These are phyloP conservation scores for Fraxinus baroniana DNA, from an alignment of 305 asterid species.

Conservation along the genomic window DNA sequence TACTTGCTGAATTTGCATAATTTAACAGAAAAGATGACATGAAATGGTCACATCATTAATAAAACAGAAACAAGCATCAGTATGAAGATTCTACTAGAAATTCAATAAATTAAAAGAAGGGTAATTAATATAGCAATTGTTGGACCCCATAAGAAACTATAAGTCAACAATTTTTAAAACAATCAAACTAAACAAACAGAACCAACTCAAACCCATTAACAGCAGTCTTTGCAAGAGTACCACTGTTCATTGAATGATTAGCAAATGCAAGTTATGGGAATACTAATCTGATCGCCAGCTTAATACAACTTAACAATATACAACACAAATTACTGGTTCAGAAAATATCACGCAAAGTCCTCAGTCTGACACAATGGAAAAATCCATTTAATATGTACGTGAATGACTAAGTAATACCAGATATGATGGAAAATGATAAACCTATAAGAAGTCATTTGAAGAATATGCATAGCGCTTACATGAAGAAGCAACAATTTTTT, in stretches of 20 bases:
- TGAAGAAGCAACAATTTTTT: neutral
- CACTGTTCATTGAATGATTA: neutral
- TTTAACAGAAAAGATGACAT: slow-evolving; percentile 1
- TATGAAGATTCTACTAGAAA: neutral
- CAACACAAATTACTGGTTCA: neutral
- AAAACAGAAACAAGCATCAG: neutral
- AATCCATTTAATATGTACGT: neutral
- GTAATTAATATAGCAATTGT: neutral
- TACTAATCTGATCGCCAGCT: neutral
- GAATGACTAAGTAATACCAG: neutral
- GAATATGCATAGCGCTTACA: neutral
- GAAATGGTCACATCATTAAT: neutral
- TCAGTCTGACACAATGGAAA: neutral
- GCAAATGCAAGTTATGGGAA: neutral
- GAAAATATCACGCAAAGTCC: neutral
- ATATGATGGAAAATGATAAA: neutral
- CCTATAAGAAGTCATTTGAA: neutral
- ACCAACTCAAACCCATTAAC: neutral
- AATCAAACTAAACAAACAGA: neutral
- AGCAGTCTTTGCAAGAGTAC: neutral
- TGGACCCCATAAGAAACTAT: neutral
- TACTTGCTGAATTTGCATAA: neutral
- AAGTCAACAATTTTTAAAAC: slow-evolving; percentile 4
- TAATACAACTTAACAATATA: neutral
- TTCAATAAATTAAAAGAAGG: neutral